phyloP scores from a whole-genome alignment of 192 early-diverging fungal species.

The Rhizophagus clarus region DNA sequence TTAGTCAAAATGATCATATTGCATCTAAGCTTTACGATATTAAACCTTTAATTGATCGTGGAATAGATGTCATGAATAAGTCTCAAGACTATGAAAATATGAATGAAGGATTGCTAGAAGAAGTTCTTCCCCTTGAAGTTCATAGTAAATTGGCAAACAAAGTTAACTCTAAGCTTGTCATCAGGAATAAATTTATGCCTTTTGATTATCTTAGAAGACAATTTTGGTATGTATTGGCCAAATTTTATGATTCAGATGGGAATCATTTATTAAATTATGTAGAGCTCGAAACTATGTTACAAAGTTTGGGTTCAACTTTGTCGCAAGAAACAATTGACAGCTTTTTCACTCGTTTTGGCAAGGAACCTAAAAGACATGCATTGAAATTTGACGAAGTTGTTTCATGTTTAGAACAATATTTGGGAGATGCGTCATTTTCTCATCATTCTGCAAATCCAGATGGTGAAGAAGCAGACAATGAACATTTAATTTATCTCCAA shows the following conservation, averaged over 20 bases:
- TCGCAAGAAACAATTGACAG: slow-evolving; percentile 63
- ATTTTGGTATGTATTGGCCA: slow-evolving; percentile 71
- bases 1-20: slow-evolving; percentile 68
- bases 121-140: slow-evolving; percentile 43
- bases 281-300: slow-evolving; percentile 71
- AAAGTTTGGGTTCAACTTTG: slow-evolving; percentile 67
- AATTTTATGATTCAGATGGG: slow-evolving; percentile 63
- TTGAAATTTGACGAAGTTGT: slow-evolving; percentile 66
- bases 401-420: slow-evolving; percentile 57
- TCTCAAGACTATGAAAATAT: slow-evolving; percentile 2
- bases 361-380: slow-evolving; percentile 56
- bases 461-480: slow-evolving; percentile 42
- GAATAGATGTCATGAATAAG: slow-evolving; percentile 10
- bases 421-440: slow-evolving; percentile 28
- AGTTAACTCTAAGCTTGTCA: slow-evolving; percentile 47
- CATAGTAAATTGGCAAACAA: slow-evolving; percentile 40
- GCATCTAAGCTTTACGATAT: slow-evolving; percentile 52
- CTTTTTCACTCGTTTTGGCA: slow-evolving; percentile 53
- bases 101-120: slow-evolving; percentile 47
- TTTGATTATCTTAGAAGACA: slow-evolving; percentile 63
- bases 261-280: slow-evolving; percentile 61
- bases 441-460: slow-evolving; percentile 36
- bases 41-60: slow-evolving; percentile 50
- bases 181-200: slow-evolving; percentile 68
- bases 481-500: slow-evolving; percentile 64